Evolutionary conservation across 2,329 filamentous ascomycete species (phyloP), one percentile per base, ranked within the genome.

Genomic region (Ceratocystis papillata): DNA sequence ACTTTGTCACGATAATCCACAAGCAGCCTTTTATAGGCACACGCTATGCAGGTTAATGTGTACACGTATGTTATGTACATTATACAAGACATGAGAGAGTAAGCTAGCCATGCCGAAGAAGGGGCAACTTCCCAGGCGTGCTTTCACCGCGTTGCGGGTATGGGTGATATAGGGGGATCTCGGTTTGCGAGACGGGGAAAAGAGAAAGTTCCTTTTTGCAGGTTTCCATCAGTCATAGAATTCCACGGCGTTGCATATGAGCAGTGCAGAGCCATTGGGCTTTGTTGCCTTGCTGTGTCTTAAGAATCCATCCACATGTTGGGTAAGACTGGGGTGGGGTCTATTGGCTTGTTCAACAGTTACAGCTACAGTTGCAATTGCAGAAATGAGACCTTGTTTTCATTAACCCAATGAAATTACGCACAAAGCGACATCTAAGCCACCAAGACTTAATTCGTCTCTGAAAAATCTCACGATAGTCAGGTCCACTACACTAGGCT

Each of bases 1-100:
- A 37, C 12, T 59, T 59, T 59, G 25, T 59, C 55, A 59, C 28
- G 55, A 59, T 59, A 59, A 59, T 59, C 55, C 55, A 59, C 28
- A 59, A 59, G 55, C 20, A 8, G 20, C 48, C 25, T 15, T 53
- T 25, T 53, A 53, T 53, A 53, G 48, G 28, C 48, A 28, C 22
- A 28, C 20, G 48, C 48, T 53, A 10, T 20, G 10, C 55, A n/a
- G 7, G 7, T 59, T 15, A 2, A n/a, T 59, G 8, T 25, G 17
- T 37, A 59, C 55, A 59, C 17, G 30, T 33, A 57, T 30, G 12
- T 1, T 8, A 33, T n/a, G 1, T 37, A 59, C 55, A 33, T 20
- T 59, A 30, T n/a, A 8, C 55, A 37, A 5, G 10, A 30, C 55
- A 59, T 59, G 55, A 41, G 28, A 59, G 28, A n/a, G 7, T 28